Evolutionary conservation across 2,329 filamentous ascomycete genomes (phyloP).

Genomic region (Aureobasidium uvarum): DNA sequence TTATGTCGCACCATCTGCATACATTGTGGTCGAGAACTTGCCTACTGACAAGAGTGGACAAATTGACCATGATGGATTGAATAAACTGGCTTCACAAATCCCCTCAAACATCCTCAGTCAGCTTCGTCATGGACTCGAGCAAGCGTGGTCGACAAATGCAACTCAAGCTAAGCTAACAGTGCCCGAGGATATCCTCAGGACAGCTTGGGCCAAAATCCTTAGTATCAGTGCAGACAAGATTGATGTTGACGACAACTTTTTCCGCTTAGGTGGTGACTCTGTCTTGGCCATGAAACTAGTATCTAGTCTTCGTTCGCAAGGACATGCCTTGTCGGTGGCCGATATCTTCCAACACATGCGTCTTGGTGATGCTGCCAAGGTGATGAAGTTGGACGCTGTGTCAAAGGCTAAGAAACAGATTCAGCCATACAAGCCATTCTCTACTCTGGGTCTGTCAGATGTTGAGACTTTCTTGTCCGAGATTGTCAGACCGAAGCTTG

Average conservation of each 20-base stretch:
- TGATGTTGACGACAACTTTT: slow-evolving; percentile 58
- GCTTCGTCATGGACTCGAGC: slow-evolving; percentile 31
- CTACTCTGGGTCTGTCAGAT: slow-evolving; percentile 47
- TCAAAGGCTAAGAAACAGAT: slow-evolving; percentile 29
- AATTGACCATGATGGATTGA: slow-evolving; percentile 40
- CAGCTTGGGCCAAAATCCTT: slow-evolving; percentile 53
- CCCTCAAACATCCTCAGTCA: slow-evolving; percentile 31
- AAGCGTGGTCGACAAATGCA: slow-evolving; percentile 40
- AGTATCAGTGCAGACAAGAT: slow-evolving; percentile 49
- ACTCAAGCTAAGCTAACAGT: slow-evolving; percentile 38
- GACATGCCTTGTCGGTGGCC: slow-evolving; percentile 53
- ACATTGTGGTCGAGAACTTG: slow-evolving; percentile 45
- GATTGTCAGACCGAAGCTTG: slow-evolving; percentile 54
- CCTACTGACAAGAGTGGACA: slow-evolving; percentile 32
- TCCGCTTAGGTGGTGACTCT: slow-evolving; percentile 60
- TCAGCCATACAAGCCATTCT: slow-evolving; percentile 50
- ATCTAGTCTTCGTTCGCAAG: slow-evolving; percentile 51
- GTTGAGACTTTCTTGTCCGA: slow-evolving; percentile 48
- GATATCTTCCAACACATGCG: slow-evolving; percentile 53
- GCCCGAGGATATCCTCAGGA: slow-evolving; percentile 44
- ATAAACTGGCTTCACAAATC: slow-evolving; percentile 36
- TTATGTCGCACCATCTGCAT: slow-evolving; percentile 50
- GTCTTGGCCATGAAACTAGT: slow-evolving; percentile 62
- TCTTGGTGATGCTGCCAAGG: slow-evolving; percentile 54
- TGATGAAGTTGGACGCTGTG: slow-evolving; percentile 43